Evolutionary conservation across 2,329 filamentous ascomycete genomes (phyloP).

Genomic region (Lecanosticta acicola): DNA sequence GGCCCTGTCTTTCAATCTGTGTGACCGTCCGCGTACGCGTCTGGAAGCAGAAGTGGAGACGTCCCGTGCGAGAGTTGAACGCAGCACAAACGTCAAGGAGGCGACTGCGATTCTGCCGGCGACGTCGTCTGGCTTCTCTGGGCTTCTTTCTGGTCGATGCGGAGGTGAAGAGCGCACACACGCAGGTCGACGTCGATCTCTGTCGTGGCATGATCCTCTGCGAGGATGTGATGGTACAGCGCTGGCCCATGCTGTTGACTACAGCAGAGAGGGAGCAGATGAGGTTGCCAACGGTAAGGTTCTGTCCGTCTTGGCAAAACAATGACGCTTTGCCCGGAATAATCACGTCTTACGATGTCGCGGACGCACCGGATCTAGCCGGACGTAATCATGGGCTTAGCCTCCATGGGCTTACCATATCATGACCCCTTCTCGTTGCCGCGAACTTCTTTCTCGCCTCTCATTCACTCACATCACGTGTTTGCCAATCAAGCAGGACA

Average conservation of each 20-base stretch:
- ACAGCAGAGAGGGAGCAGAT: neutral
- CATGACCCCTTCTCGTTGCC: too few species aligned
- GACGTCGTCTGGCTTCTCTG: neutral
- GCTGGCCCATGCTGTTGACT: neutral
- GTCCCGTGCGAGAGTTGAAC: neutral
- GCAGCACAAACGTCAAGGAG: neutral
- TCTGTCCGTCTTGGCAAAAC: too few species aligned
- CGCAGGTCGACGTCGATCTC: neutral
- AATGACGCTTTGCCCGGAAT: too few species aligned
- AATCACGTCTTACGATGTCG: too few species aligned
- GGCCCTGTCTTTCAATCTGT: neutral
- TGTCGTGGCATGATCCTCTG: neutral
- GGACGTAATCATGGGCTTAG: too few species aligned
- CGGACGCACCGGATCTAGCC: neutral
- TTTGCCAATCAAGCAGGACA: too few species aligned
- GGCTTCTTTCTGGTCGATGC: neutral
- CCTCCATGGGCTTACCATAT: too few species aligned
- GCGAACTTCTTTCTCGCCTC: too few species aligned
- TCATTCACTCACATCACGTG: too few species aligned
- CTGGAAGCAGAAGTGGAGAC: neutral
- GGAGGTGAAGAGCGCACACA: neutral
- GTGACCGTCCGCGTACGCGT: neutral
- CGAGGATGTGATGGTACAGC: neutral
- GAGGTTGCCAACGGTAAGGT: neutral
- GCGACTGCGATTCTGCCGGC: neutral